These are phyloP conservation scores for Eucalyptus lansdowneana DNA, from an alignment of 345 rosid species.

Conservation along the genomic window DNA sequence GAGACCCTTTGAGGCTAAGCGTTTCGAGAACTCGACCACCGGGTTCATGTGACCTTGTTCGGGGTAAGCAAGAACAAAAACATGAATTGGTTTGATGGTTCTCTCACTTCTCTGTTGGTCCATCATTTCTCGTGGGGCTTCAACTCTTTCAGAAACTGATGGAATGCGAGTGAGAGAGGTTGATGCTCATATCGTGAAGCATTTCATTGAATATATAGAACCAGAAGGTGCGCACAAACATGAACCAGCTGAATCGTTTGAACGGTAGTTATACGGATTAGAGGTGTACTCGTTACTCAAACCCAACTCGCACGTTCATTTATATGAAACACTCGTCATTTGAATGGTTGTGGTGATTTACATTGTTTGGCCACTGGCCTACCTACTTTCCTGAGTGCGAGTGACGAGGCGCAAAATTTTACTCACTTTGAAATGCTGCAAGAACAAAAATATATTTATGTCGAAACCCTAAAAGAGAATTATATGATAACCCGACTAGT, in stretches of 20 bases:
- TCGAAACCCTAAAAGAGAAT: background rate
- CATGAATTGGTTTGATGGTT: background rate
- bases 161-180: background rate
- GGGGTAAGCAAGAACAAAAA: background rate
- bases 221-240: background rate
- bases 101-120: background rate
- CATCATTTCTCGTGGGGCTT: background rate
- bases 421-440: background rate
- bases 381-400: background rate
- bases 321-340: background rate
- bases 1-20: slow-evolving; percentile 9
- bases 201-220: background rate
- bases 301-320: background rate
- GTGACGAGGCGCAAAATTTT: background rate
- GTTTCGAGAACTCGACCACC: slow-evolving; percentile 8
- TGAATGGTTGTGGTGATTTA: background rate
- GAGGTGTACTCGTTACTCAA: background rate
- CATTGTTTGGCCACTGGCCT: background rate
- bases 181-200: background rate
- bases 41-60: slow-evolving; percentile 15
- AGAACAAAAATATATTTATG: background rate
- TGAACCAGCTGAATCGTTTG: background rate
- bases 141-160: background rate
- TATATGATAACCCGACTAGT: background rate
- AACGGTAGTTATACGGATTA: background rate